Conservation (phyloP, 2,329 filamentous ascomycete genomes). For the Pseudodiploospora longispora region DNA sequence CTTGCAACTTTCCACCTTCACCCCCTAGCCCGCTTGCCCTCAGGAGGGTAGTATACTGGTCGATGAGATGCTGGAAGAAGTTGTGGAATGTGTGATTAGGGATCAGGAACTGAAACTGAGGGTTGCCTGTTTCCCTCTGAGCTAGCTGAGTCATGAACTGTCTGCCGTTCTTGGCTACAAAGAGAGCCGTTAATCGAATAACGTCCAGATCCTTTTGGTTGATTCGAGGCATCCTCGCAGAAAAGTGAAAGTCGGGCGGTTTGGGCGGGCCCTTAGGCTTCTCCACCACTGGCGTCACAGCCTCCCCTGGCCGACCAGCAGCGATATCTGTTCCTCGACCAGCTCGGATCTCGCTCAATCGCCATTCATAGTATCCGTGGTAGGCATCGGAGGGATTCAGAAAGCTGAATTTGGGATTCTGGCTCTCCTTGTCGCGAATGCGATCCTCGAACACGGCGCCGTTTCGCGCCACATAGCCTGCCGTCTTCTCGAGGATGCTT, state of each 20-base stretch:
- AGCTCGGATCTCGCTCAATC: conserved; percentile 73
- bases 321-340: conserved; percentile 74
- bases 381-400: conserved; percentile 74
- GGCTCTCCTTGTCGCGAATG: conserved; percentile 75
- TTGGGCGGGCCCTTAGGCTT: conserved; percentile 77
- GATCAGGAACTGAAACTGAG: conserved; percentile 91
- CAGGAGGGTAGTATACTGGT: conserved; percentile 82
- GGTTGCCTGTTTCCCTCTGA: conserved; percentile 82
- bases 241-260: conserved; percentile 85
- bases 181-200: conserved; percentile 72
- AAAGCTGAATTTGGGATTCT: conserved; percentile 89
- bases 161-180: conserved; percentile 86
- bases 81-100: conserved; percentile 94
- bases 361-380: conserved; percentile 83
- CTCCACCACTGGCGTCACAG: conserved; percentile 33
- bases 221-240: conserved; percentile 93
- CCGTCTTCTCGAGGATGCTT: conserved; percentile 82
- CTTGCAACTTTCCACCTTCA: conserved; percentile 57
- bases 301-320: conserved; percentile 64
- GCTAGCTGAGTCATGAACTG: conserved; percentile 85
- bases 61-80: conserved; percentile 86
- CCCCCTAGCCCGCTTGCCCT: conserved; percentile 60
- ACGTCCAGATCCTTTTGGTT: conserved; percentile 83
- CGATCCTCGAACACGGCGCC: conserved; percentile 68
- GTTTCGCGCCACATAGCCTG: conserved; percentile 74